phyloP scores from a whole-genome alignment of 2,329 filamentous ascomycete species.

The Dothideomycetidae sp. region DNA sequence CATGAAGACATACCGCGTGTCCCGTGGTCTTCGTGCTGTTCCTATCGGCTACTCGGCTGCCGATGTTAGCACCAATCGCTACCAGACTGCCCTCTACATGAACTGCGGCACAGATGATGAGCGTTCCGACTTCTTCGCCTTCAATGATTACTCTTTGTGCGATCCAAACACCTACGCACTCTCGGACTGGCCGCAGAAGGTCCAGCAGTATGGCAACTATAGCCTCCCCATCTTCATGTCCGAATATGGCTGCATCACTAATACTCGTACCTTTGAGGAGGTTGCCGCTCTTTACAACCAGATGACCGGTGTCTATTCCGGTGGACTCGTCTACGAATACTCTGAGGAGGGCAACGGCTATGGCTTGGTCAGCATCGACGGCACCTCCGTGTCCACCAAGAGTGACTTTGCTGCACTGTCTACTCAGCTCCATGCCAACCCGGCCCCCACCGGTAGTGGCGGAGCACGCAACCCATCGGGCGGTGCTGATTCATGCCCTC shows the following conservation, averaged over 20 bases:
- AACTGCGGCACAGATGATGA: constrained; percentile 78
- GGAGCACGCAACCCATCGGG: constrained; percentile 41
- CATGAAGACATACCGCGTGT: constrained; percentile 67
- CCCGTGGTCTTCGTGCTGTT: constrained; percentile 51
- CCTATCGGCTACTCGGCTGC: constrained; percentile 74
- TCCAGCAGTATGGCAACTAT: constrained; percentile 74
- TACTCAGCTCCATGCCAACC: constrained; percentile 35
- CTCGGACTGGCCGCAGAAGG: constrained; percentile 78
- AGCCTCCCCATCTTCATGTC: constrained; percentile 87
- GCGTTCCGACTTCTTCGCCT: constrained; percentile 77
- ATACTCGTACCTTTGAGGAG: constrained; percentile 70
- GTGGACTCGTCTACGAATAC: constrained; percentile 71
- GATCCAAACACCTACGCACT: constrained; percentile 51
- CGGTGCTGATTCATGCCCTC: constrained; percentile 39
- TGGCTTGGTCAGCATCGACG: constrained; percentile 39
- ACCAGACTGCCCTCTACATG: constrained; percentile 75
- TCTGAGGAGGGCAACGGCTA: constrained; percentile 52
- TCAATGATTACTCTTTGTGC: constrained; percentile 86
- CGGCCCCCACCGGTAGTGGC: constrained; percentile 41
- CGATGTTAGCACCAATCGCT: constrained; percentile 72
- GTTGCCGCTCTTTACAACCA: constrained; percentile 66
- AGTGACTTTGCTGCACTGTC: constrained; percentile 50
- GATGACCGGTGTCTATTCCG: constrained; percentile 85
- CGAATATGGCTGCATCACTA: constrained; percentile 82
- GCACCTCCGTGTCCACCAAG: constrained; percentile 39